A percentile compares a stretch with the other conserved stretches of the same genome.
These are phyloP conservation scores for Neonectria sp. DNA, from an alignment of 2,329 filamentous ascomycete genomes.

Conservation along the genomic window DNA sequence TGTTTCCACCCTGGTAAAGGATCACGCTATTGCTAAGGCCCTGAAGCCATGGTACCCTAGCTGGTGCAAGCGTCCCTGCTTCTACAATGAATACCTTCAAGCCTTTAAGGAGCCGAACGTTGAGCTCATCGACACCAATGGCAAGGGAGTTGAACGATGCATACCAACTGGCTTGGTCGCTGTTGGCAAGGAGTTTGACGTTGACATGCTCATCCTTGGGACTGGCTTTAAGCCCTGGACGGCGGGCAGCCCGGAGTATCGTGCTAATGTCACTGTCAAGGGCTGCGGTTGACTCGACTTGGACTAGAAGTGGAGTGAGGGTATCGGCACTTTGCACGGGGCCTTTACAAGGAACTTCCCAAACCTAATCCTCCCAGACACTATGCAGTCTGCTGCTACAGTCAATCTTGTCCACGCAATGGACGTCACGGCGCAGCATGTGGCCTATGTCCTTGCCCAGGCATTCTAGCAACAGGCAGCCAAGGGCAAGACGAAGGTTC, in stretches of 20 bases:
- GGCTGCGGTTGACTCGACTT: slow-evolving; percentile 62
- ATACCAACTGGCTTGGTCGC: slow-evolving; percentile 51
- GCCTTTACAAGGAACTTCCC: slow-evolving; percentile 64
- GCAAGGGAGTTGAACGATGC: slow-evolving; percentile 6
- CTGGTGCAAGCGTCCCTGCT: slow-evolving; percentile 76
- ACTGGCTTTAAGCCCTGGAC: slow-evolving; percentile 56
- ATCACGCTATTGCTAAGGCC: slow-evolving; percentile 63
- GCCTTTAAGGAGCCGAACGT: slow-evolving; percentile 60
- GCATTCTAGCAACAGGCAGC: no score
- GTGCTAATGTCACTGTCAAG: slow-evolving; percentile 45
- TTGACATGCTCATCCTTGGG: slow-evolving; percentile 30
- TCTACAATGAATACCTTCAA: slow-evolving; percentile 71
- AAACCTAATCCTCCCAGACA: slow-evolving; percentile 66
- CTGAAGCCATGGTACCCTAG: slow-evolving; percentile 73
- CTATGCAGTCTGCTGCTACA: slow-evolving; percentile 56
- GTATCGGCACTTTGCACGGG: slow-evolving; percentile 67
- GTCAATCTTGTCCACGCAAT: slow-evolving; percentile 56
- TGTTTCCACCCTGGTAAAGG: slow-evolving; percentile 56
- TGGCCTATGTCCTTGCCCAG: background rate
- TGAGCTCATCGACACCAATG: slow-evolving; percentile 68
- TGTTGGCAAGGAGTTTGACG: background rate
- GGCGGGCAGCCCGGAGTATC: background rate
- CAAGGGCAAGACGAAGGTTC: no score
- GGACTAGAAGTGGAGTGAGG: slow-evolving; percentile 60
- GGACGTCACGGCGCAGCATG: slow-evolving; percentile 48